phyloP scores from a whole-genome alignment of 1,139 yeast genomes.

The Yamadazyma sp. region DNA sequence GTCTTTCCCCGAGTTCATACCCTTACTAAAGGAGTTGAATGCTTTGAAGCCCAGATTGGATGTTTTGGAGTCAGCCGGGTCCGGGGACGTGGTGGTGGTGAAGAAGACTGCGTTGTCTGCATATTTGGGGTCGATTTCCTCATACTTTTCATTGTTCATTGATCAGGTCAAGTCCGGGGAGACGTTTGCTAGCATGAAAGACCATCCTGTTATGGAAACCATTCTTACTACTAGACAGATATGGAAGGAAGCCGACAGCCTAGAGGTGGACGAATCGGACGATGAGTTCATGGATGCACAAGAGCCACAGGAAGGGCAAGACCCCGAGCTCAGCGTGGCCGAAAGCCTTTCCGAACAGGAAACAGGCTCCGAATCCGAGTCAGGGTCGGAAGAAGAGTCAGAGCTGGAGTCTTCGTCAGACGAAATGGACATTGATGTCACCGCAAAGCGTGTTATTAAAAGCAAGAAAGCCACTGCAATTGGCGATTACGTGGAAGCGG shows the following conservation, averaged over 20 bases:
- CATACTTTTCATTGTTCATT: conserved; percentile 72
- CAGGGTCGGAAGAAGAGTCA: conserved; percentile 19
- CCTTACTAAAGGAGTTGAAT: conserved; percentile 67
- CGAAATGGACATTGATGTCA: conserved; percentile 45
- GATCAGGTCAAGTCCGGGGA: conserved; percentile 56
- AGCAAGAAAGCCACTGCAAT: conserved; percentile 19
- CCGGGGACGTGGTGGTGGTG: conserved; percentile 41
- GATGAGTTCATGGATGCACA: conserved; percentile 14
- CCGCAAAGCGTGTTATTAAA: conserved; percentile 45
- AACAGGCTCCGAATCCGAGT: conserved; percentile 19
- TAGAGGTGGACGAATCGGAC: conserved; percentile 18
- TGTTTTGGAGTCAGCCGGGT: conserved; percentile 29
- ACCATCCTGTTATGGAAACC: conserved; percentile 85
- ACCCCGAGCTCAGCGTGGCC: conserved; percentile 6
- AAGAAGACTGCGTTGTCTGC: conserved; percentile 72
- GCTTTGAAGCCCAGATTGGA: conserved; percentile 44
- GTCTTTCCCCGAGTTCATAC: conserved; percentile 83
- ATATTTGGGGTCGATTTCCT: conserved; percentile 70
- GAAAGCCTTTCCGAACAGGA: conserved; percentile 20
- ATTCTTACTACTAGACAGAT: conserved; percentile 78
- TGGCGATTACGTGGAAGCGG: conserved; percentile 64
- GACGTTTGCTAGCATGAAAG: conserved; percentile 66
- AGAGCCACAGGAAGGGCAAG: conserved; percentile 10
- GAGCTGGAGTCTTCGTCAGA: conserved; percentile 17
- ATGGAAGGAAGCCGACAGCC: conserved; percentile 78